A percentile compares a stretch with the other conserved stretches of the same genome.
Conservation (phyloP, 768 basidiomycete species). For the Pleurotus platypus region DNA sequence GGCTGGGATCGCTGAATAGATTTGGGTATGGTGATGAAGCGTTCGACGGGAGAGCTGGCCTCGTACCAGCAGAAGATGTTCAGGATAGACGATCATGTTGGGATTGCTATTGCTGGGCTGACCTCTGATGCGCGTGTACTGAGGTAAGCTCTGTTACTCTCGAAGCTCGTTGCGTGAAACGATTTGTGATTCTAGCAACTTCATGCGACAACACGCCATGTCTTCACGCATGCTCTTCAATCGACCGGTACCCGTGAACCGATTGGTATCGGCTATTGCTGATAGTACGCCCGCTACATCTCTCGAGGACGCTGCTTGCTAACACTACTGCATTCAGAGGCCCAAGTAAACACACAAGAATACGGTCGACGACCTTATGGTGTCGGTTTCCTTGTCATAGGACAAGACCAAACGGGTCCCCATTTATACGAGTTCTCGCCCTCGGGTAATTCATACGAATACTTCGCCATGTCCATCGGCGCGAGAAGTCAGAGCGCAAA, state of each 20-base stretch:
- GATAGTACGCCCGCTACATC: constrained; percentile 62
- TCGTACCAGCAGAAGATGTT: constrained; percentile 99
- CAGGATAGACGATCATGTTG: constrained; percentile 98
- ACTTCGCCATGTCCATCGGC: constrained; percentile 97
- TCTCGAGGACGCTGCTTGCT: not conserved
- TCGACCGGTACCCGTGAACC: constrained; percentile 89
- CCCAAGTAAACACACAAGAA: constrained; percentile 97
- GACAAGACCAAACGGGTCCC: constrained; percentile 93
- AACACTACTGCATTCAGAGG: constrained; percentile 53
- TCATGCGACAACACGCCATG: constrained; percentile 99
- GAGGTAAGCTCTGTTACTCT: constrained; percentile 50
- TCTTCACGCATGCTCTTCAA: constrained; percentile 92
- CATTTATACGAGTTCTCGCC: constrained; percentile 99
- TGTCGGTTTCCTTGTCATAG: constrained; percentile 97
- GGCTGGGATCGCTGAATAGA: not conserved
- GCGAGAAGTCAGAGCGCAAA: constrained; percentile 98
- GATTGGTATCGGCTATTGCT: constrained; percentile 90
- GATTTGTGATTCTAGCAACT: constrained; percentile 61
- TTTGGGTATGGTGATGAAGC: constrained; percentile 39
- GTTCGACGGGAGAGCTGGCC: constrained; percentile 96
- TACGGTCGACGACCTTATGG: constrained; percentile 97
- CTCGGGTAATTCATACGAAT: constrained; percentile 95
- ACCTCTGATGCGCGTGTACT: constrained; percentile 97
- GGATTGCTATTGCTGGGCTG: constrained; percentile 99
- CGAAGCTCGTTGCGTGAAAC: not conserved